These are phyloP conservation scores for Gossypium laxum DNA, from an alignment of 441 rosid genomes.

Conservation along the genomic window DNA sequence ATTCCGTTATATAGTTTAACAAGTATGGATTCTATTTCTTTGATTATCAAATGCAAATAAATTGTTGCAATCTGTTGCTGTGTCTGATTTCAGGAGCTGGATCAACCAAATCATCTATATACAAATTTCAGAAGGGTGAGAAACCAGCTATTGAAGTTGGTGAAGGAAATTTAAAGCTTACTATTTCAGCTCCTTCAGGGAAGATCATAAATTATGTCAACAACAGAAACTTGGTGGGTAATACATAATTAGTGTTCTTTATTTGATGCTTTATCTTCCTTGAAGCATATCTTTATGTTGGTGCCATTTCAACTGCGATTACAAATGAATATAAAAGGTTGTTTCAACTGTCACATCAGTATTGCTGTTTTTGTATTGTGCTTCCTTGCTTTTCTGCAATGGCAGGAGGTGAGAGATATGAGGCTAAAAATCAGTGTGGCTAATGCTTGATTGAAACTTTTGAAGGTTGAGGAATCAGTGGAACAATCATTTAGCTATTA, in stretches of 20 bases:
- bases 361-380: not conserved
- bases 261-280: constrained; percentile 11
- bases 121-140: constrained; percentile 30
- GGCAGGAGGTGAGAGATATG: not conserved
- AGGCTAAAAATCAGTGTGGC: constrained; percentile 4
- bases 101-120: constrained; percentile 41
- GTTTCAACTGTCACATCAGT: constrained; percentile 3
- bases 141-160: constrained; percentile 54
- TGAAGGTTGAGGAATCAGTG: constrained; percentile 59
- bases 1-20: not conserved
- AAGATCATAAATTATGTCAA: constrained; percentile 44
- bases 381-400: constrained; percentile 6
- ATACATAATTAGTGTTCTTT: not conserved
- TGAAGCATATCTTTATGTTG: constrained; percentile 9
- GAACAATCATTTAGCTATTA: constrained; percentile 65
- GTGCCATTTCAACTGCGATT: not conserved
- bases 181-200: constrained; percentile 37
- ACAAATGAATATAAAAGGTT: not conserved
- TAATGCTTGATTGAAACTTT: constrained; percentile 23
- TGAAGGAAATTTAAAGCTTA: constrained; percentile 65
- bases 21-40: constrained; percentile 6
- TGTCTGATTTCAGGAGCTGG: constrained; percentile 35
- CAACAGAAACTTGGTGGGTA: constrained; percentile 49
- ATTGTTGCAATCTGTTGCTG: not conserved
- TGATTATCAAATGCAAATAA: constrained; percentile 11